Evolutionary conservation across 148 eudicot species (phyloP).

Genomic region (Vaccinium vitisidaea): DNA sequence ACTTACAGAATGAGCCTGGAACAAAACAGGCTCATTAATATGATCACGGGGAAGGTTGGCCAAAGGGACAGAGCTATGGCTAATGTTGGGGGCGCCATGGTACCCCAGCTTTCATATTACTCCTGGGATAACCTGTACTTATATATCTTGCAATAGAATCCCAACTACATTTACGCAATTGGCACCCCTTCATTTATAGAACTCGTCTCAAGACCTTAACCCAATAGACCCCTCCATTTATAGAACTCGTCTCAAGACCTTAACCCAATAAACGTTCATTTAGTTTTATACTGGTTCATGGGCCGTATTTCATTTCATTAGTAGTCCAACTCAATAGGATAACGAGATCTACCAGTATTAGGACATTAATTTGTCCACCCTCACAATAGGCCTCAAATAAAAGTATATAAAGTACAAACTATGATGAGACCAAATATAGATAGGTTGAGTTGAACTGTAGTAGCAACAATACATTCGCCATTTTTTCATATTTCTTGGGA

Average conservation of each 20-base stretch:
- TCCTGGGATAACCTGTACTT: not conserved
- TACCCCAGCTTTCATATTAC: not conserved
- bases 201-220: not conserved
- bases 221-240: not conserved
- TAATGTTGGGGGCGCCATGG: not conserved
- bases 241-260: not conserved
- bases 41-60: not conserved
- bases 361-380: not conserved
- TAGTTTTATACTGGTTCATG: not conserved
- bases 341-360: not conserved
- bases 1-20: not conserved
- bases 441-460: not conserved
- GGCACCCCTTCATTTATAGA: not conserved
- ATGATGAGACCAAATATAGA: not conserved
- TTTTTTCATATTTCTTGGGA: not conserved
- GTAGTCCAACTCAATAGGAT: not conserved
- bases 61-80: not conserved
- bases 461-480: not conserved
- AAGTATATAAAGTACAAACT: not conserved
- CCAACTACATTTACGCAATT: not conserved
- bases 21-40: not conserved
- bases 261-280: not conserved
- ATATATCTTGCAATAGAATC: not conserved
- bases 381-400: not conserved
- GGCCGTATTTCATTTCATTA: not conserved